Conservation (phyloP, 2,329 filamentous ascomycete genomes). For the Aspergillus amoenus region DNA sequence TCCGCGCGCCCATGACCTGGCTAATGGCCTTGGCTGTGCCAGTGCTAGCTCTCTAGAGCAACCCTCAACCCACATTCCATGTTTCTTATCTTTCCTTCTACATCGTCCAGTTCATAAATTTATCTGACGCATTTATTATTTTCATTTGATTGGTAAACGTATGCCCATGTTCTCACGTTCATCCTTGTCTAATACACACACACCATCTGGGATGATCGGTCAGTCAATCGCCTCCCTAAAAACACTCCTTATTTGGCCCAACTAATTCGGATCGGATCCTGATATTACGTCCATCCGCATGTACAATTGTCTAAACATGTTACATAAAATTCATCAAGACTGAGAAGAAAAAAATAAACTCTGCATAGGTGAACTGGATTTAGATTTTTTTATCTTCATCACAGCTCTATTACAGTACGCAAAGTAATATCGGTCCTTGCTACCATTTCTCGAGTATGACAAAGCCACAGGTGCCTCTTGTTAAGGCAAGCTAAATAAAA, state of each 20-base stretch:
- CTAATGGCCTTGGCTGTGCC: conserved; percentile 7
- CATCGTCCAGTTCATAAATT: background rate
- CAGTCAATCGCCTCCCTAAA: background rate
- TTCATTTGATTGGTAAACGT: background rate
- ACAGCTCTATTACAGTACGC: background rate
- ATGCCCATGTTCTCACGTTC: background rate
- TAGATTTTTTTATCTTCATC: background rate
- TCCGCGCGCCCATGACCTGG: conserved; percentile 5
- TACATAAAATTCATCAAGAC: background rate
- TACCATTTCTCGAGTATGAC: no score
- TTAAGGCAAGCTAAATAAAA: no score
- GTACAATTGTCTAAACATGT: background rate
- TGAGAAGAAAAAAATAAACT: background rate
- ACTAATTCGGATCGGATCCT: background rate
- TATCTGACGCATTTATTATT: background rate
- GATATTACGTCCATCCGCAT: background rate
- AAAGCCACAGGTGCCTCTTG: no score
- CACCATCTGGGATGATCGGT: background rate
- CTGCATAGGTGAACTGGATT: background rate
- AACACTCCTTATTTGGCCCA: background rate
- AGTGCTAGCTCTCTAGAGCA: conserved; percentile 3
- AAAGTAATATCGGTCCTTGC: background rate
- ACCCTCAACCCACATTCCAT: background rate
- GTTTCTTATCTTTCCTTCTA: background rate
- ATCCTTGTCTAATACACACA: background rate